Conservation (phyloP, 179 eudicot species). For the Vitellaria paradoxa region DNA sequence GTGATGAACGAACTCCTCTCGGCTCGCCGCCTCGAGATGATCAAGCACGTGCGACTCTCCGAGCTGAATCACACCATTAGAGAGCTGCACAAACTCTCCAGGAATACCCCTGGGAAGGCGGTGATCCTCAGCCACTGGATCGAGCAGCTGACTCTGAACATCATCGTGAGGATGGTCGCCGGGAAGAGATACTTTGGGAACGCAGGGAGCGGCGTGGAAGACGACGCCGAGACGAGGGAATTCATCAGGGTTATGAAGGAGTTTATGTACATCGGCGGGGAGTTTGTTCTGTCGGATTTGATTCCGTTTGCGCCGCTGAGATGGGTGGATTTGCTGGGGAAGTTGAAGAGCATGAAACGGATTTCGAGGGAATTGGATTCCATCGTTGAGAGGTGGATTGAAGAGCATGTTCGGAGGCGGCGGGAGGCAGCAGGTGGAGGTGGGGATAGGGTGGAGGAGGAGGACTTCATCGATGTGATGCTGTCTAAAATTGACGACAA, state of each 20-base stretch:
- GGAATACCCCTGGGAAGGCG: background rate
- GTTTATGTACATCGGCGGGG: conserved; percentile 15
- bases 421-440: background rate
- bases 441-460: background rate
- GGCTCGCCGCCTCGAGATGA: conserved; percentile 17
- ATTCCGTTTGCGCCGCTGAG: conserved; percentile 24
- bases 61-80: conserved; percentile 16
- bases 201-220: background rate
- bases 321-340: conserved; percentile 33
- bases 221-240: conserved; percentile 3
- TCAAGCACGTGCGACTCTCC: conserved; percentile 15
- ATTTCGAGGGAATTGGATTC: conserved; percentile 21
- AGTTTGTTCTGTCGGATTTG: conserved; percentile 22
- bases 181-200: conserved; percentile 20
- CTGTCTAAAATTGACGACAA: conserved; percentile 14
- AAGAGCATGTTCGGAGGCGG: conserved; percentile 24
- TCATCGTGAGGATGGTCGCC: conserved; percentile 18
- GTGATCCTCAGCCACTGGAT: conserved; percentile 24
- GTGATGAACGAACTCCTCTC: conserved; percentile 23
- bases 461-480: conserved; percentile 29
- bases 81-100: conserved; percentile 4
- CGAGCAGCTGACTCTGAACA: conserved; percentile 23
- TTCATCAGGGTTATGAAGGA: conserved; percentile 19
- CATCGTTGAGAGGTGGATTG: conserved; percentile 24
- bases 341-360: conserved; percentile 18